Conservation (phyloP, 2,329 filamentous ascomycete species). For the Capronia americana region DNA sequence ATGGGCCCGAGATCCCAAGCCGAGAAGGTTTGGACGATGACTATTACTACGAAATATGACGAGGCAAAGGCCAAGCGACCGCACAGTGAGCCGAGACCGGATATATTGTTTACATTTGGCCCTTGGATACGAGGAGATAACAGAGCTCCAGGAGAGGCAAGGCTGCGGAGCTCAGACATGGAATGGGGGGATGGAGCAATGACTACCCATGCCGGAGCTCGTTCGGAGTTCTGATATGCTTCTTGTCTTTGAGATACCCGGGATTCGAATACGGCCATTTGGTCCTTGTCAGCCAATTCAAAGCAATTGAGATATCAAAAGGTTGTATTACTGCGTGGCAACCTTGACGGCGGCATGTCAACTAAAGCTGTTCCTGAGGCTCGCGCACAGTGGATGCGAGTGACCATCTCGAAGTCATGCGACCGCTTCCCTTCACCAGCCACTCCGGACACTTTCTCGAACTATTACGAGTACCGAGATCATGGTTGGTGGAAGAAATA, state of each 20-base stretch:
- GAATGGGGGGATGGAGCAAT: constrained; percentile 2
- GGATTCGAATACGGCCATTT: background rate
- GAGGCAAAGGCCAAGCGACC: background rate
- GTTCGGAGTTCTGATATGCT: background rate
- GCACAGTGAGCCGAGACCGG: background rate
- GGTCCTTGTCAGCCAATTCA: constrained; percentile 15
- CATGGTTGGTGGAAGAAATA: background rate
- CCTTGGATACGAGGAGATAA: constrained; percentile 23
- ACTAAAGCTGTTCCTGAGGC: background rate
- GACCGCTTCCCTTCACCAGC: constrained; percentile 5
- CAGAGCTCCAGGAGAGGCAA: background rate
- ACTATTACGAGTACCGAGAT: background rate
- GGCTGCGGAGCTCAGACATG: background rate
- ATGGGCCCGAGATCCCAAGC: constrained; percentile 74
- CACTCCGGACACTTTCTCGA: background rate
- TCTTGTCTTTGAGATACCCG: constrained; percentile 17
- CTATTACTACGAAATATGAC: constrained; percentile 77
- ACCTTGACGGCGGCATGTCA: constrained; percentile 1
- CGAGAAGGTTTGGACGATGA: constrained; percentile 87
- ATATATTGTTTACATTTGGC: constrained; percentile 10
- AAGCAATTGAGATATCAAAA: constrained; percentile 18
- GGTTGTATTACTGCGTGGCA: constrained; percentile 14
- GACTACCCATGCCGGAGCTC: background rate
- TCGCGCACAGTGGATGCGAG: background rate
- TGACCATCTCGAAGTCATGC: constrained; percentile 12